Base-by-base conservation (phyloP, 441 rosid species). In the Erodium moschatum region DNA sequence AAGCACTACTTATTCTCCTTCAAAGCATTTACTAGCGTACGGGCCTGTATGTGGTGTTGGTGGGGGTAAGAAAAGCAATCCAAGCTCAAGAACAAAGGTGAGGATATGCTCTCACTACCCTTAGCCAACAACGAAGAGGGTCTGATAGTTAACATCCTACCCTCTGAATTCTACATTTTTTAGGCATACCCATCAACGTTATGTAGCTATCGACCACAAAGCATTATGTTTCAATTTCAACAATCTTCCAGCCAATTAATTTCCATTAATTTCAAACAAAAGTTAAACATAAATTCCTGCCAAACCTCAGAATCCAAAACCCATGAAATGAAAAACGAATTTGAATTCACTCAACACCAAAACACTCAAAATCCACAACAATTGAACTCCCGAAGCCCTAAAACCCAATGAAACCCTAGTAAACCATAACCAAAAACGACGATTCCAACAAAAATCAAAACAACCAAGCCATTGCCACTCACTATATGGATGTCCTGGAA, bases 401-500 rank as follows among this genome's bases (percentile, higher is more conserved):
- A 0, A 31, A 5, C 50, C 67, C 44, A 15, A 21, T 27, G 16
- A 18, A 10, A 31, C 50, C 27, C 20, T 29, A 64, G 18, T 12
- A 27, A 27, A 29, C 42, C 15, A 29, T 2, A 13, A 5, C 12
- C 11, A 11, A 35, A n/a, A 71, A 66, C 12, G 1, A 40, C 65
- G 67, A 0, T 42, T 3, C 0, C 48, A 42, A 42, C 13, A 9
- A 11, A 1, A 42, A 42, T 1, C 1, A 42, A 42, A 9, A 42
- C 9, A 13, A 24, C 64, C 40, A 18, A 65, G 15, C 15, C 6
- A 69, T 5, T 13, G 2, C 13, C 13, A 80, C 96, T 87, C 74
- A 94, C 97, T 35, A 94, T 86, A 86, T 93, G 97, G 72, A 93
- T 89, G 72, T 93, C 96, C 40, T 78, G 75, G 80, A 94, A 94